A percentile compares a stretch with the other conserved stretches of the same genome.
phyloP scores from a whole-genome alignment of 805 yeast genomes.

The Pichia ethanolica region DNA sequence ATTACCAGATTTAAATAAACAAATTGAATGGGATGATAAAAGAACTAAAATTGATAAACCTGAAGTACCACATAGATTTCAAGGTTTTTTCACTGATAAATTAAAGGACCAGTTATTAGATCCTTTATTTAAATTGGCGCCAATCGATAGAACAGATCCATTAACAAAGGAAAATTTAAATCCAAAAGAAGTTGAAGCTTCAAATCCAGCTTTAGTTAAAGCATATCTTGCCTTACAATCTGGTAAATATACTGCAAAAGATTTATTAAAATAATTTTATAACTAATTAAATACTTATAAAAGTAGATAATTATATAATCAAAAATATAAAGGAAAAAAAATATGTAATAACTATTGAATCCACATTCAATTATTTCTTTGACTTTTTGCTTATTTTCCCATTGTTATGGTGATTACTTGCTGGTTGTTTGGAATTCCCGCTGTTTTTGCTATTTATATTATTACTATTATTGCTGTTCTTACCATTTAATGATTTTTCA shows the following conservation, averaged over 20 bases:
- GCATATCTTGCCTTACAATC: slow-evolving; percentile 9
- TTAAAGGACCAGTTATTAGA: slow-evolving; percentile 11
- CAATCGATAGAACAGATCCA: slow-evolving; percentile 13
- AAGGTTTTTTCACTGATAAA: slow-evolving; percentile 10
- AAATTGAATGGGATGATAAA: slow-evolving; percentile 24
- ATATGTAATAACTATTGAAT: neutral
- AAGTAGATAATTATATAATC: no score
- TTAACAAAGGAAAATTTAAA: slow-evolving; percentile 5
- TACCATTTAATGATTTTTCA: slow-evolving; percentile 37
- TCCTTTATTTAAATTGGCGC: slow-evolving; percentile 13
- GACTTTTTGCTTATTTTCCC: slow-evolving; percentile 5
- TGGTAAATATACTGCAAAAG: slow-evolving; percentile 6
- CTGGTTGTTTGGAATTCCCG: no score
- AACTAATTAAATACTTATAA: no score
- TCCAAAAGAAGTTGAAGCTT: slow-evolving; percentile 10
- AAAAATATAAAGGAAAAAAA: no score
- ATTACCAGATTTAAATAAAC: slow-evolving; percentile 36
- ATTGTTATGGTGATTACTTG: slow-evolving; percentile 9
- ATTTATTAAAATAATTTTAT: slow-evolving; percentile 3
- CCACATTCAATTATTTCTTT: slow-evolving; percentile 1
- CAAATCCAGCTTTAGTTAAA: slow-evolving; percentile 8
- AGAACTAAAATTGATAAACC: slow-evolving; percentile 11
- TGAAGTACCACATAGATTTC: slow-evolving; percentile 13
- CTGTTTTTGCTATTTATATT: no score
- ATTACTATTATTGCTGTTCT: neutral